phyloP scores from a whole-genome alignment of 192 early-diverging fungal genomes.

The Globomyces pollinis-pini region DNA sequence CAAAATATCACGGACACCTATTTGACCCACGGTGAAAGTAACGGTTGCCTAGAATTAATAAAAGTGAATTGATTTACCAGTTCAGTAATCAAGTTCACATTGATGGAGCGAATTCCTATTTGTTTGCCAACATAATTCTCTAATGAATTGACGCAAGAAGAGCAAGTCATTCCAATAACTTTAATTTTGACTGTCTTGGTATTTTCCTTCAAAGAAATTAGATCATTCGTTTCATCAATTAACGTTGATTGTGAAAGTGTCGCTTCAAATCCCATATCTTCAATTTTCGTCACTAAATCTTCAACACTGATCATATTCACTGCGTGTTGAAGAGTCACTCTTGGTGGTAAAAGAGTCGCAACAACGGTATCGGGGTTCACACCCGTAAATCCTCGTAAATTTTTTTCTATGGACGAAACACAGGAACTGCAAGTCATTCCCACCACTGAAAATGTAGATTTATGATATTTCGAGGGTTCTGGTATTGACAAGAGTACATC shows the following conservation, averaged over 20 bases:
- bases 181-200: conserved; percentile 15
- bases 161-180: conserved; percentile 44
- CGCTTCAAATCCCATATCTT: conserved; percentile 69
- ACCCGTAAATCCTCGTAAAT: conserved; percentile 40
- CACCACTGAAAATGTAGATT: not conserved
- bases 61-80: not conserved
- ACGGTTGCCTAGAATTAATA: conserved; percentile 25
- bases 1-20: conserved; percentile 56
- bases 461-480: too few species aligned
- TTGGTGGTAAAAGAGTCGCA: conserved; percentile 60
- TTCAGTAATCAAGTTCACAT: conserved; percentile 30
- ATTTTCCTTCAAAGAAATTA: not conserved
- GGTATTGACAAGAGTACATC: too few species aligned
- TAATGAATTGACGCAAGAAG: conserved; percentile 35
- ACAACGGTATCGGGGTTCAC: conserved; percentile 44
- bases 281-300: conserved; percentile 46
- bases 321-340: conserved; percentile 49
- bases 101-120: conserved; percentile 13
- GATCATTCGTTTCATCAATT: not conserved
- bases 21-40: conserved; percentile 34
- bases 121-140: conserved; percentile 15
- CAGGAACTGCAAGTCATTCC: conserved; percentile 81
- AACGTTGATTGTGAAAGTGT: not conserved
- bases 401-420: conserved; percentile 58
- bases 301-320: conserved; percentile 16